Base-by-base conservation (phyloP, 2,329 filamentous ascomycete species). In the Pseudogymnoascus sp. region DNA sequence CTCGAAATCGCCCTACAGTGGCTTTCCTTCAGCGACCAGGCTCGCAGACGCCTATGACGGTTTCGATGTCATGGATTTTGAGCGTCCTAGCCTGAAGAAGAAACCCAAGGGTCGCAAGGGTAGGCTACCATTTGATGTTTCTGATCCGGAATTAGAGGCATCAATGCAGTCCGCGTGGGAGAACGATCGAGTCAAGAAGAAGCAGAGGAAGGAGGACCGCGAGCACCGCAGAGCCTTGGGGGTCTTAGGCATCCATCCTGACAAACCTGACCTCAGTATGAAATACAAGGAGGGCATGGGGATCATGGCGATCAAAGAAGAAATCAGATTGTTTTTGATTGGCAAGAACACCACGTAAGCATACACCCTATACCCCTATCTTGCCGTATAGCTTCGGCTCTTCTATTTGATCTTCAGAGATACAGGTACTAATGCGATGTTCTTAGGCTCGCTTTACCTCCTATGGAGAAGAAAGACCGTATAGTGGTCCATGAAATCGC, bases 41-140 rank as follows among this genome's bases (percentile, higher is more conserved):
- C 79, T 87, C 68, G 83, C 82, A 2, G 83, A 63, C 80, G 70
- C 69, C 35, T 75, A 74, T 65, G 85, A 88, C 65, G 89, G 86
- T 7, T 88, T 96, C 67, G 91, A 96, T 71, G 79, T 96, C 50
- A 93, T 95, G 88, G 90, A 96, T 70, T 91, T 89, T 76, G 83
- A 89, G 15, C 82, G 87, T 26, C 86, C 87, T 1, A 91, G 86
- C 62, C 74, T 92, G 5, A 83, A 75, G 50, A 85, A 82, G 66
- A 88, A 85, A 70, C 78, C 82, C 67, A 91, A 89, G 73, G 85
- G 84, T 46, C 79, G 81, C 13, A 83, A 83, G 66, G 80, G 78
- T 53, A 78, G 81, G 61, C 74, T 82, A 53, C 77, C 79, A 4
- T 75, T 80, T 13, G 78, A 83, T 19, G 73, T 88, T 7, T 84